Percentiles rank a stretch among this genome's conserved stretches.
These are phyloP conservation scores for Coniosporium apollinis DNA, from an alignment of 495 filamentous ascomycete species.

Conservation along the genomic window DNA sequence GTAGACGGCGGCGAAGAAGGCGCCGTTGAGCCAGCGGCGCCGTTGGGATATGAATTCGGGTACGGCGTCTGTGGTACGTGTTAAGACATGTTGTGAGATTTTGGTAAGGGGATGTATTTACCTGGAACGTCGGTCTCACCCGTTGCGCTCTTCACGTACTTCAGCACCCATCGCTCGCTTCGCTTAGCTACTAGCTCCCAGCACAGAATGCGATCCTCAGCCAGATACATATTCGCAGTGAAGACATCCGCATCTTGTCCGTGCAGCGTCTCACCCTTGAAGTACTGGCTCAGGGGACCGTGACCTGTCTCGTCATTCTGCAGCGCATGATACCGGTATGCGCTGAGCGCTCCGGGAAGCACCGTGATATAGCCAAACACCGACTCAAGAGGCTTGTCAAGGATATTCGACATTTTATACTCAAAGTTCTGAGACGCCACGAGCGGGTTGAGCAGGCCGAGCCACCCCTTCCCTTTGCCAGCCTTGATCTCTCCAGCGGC, in stretches of 20 bases:
- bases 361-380: constrained; percentile 98
- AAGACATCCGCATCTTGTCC: constrained; percentile 97
- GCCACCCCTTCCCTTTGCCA: constrained; percentile 69
- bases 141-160: constrained; percentile 88
- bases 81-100: neutral
- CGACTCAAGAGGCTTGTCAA: constrained; percentile 92
- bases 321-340: constrained; percentile 90
- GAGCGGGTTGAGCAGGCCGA: constrained; percentile 79
- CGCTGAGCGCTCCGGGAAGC: constrained; percentile 81
- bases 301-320: constrained; percentile 95
- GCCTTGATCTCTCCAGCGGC: constrained; percentile 96
- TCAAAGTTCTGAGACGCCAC: constrained; percentile 98
- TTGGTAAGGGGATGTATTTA: constrained; percentile 26
- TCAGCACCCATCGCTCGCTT: constrained; percentile 88
- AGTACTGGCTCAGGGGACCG: constrained; percentile 93
- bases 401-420: constrained; percentile 99
- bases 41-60: constrained; percentile 95
- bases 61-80: constrained; percentile 36
- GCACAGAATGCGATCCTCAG: constrained; percentile 95
- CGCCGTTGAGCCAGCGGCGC: constrained; percentile 92
- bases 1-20: constrained; percentile 97
- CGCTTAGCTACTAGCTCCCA: constrained; percentile 97
- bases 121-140: constrained; percentile 96
- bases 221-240: constrained; percentile 98
- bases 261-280: constrained; percentile 95